Evolutionary conservation across 805 yeast species (phyloP), one percentile per base, ranked within the genome.

Genomic region (Hermanozyma aechmeae): DNA sequence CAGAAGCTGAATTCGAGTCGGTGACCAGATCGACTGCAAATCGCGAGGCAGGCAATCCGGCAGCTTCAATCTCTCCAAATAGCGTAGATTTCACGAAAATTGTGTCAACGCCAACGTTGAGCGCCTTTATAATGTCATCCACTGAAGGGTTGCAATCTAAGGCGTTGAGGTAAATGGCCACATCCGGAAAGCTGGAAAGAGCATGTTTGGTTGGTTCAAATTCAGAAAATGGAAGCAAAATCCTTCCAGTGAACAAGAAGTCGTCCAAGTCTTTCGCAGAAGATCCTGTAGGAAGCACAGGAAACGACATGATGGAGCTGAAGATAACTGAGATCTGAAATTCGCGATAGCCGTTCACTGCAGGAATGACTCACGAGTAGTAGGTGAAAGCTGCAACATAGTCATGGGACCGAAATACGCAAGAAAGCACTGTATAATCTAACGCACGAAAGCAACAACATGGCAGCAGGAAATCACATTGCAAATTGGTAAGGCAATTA

Each of bases 101-200:
- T 13, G 62, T 58, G 15, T 54, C 45, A 10, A 76, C 70, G 26
- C 92, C 92, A 28, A 59, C 61, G 45, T 82, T 80, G 33, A 82
- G 61, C 22, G 79, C 46, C 6, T 59, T 68, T 23, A 47, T 32
- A 13, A 46, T 29, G 10, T 39, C 32, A 18, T 76, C 79, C 23
- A 62, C 59, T 16, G 57, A 50, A 20, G 59, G 51, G 6, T 6
- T 7, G 16, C 32, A 27, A 4, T 31, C 24, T 13, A 32, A 28
- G 4, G 28, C 31, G 2, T 49, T 35, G 15, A 56, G 55, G 36
- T 58, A 65, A 14, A 61, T 52, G 20, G 41, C 37, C 13, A 62
- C 45, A 19, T 47, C 47, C 5, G 67, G 65, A 35, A 49, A 58
- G 13, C 40, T 45, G 28, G 43, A 39, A 20, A 56, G 41, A 21